Conservation (phyloP, 2,329 filamentous ascomycete genomes). For the Fusarium sambucinum region DNA sequence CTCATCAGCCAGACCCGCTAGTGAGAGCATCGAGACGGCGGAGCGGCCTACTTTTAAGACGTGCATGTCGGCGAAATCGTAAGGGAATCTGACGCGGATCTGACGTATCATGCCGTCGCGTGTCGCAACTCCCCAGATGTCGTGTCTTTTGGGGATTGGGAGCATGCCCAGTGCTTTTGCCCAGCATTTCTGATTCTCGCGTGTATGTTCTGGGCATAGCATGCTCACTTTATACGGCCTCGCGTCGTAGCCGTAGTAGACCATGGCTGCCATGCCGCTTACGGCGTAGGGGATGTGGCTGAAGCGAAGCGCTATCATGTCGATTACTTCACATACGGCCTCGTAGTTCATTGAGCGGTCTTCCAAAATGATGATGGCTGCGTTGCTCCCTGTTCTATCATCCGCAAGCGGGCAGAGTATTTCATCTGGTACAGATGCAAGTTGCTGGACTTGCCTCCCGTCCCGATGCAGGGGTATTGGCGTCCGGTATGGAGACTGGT, state of each 20-base stretch:
- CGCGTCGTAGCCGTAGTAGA: constrained; percentile 56
- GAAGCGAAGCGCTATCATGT: constrained; percentile 55
- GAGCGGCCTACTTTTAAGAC: constrained; percentile 33
- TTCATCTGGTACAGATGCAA: constrained; percentile 6
- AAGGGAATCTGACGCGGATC: constrained; percentile 55
- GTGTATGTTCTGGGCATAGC: constrained; percentile 54
- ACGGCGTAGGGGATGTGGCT: constrained; percentile 61
- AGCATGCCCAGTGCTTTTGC: constrained; percentile 53
- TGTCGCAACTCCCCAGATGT: constrained; percentile 55
- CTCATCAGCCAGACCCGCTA: constrained; percentile 53
- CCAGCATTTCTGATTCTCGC: constrained; percentile 57
- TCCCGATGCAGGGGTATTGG: constrained; percentile 19
- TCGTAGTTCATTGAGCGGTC: constrained; percentile 45
- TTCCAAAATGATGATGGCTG: constrained; percentile 25
- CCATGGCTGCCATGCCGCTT: constrained; percentile 59
- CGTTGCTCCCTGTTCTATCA: constrained; percentile 21
- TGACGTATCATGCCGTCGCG: constrained; percentile 47
- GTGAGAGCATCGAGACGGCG: constrained; percentile 49
- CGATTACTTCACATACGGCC: constrained; percentile 56
- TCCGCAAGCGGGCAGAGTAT: constrained; percentile 14
- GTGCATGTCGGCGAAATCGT: constrained; percentile 50
- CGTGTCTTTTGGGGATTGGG: constrained; percentile 39
- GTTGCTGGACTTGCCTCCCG: constrained; percentile 5
- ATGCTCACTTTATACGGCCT: constrained; percentile 54
- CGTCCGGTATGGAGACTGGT: constrained; percentile 8